Conservation (phyloP, 768 basidiomycete genomes). For the Leccinum incarnatum region DNA sequence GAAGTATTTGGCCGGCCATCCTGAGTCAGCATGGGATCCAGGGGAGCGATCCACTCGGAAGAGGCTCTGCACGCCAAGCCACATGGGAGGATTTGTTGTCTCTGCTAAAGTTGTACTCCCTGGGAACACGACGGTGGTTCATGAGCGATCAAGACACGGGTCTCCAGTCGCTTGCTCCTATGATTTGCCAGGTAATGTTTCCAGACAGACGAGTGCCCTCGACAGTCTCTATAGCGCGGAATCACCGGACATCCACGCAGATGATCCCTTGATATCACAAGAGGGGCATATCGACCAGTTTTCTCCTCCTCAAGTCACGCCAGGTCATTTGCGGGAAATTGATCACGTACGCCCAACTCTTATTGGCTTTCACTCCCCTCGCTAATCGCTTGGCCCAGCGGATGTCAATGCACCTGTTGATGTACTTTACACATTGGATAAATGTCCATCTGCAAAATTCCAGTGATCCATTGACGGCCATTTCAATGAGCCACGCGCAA, state of each 20-base stretch:
- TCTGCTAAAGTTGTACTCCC: constrained; percentile 5
- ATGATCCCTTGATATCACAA: not conserved
- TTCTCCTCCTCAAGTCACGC: constrained; percentile 55
- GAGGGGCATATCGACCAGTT: constrained; percentile 9
- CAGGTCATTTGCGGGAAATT: constrained; percentile 52
- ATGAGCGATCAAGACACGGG: constrained; percentile 3
- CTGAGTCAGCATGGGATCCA: constrained; percentile 66
- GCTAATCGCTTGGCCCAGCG: constrained; percentile 41
- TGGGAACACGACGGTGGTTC: not conserved
- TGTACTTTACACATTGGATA: constrained; percentile 85
- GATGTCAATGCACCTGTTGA: constrained; percentile 69
- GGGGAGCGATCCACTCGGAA: constrained; percentile 16
- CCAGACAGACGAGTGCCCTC: not conserved
- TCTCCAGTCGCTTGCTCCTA: not conserved
- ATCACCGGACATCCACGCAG: not conserved
- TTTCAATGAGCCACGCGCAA: constrained; percentile 58
- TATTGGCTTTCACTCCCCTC: not conserved
- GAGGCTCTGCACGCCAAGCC: constrained; percentile 11
- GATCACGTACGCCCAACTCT: constrained; percentile 53
- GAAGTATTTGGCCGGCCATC: constrained; percentile 67
- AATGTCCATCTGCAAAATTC: constrained; percentile 52
- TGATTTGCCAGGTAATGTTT: not conserved
- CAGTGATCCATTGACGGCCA: constrained; percentile 36
- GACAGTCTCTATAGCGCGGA: not conserved
- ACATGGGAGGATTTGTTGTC: constrained; percentile 40